phyloP scores from a whole-genome alignment of 2,329 filamentous ascomycete genomes.

The Fusarium siculi region DNA sequence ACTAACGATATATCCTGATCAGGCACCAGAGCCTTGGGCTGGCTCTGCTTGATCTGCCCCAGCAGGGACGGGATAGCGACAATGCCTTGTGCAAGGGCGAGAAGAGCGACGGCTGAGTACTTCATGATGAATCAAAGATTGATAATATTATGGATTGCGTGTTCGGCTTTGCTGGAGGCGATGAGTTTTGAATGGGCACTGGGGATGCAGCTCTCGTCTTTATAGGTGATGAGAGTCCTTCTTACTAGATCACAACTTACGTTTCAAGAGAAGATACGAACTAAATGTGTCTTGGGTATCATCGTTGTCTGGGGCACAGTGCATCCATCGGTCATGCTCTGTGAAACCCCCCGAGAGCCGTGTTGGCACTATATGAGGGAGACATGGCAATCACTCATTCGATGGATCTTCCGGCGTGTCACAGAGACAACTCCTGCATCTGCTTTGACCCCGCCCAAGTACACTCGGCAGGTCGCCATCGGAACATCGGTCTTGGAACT shows the following conservation, averaged over 20 bases:
- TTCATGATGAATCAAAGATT: not conserved
- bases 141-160: fast-evolving
- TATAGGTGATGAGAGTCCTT: not conserved
- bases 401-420: not conserved
- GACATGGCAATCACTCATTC: not conserved
- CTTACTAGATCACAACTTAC: not conserved
- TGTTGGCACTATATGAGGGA: no score
- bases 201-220: not conserved
- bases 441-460: no score
- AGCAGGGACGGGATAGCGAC: not conserved
- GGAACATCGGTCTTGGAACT: not conserved
- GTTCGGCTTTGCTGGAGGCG: fast-evolving
- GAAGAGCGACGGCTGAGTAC: not conserved
- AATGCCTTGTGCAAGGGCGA: not conserved
- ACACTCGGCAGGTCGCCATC: not conserved
- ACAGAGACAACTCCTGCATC: not conserved
- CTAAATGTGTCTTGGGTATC: not conserved
- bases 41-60: not conserved
- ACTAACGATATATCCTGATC: constrained; percentile 19
- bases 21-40: fast-evolving
- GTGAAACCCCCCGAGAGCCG: not conserved
- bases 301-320: not conserved
- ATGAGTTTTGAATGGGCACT: fast-evolving
- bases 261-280: fast-evolving
- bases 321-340: not conserved